Evolutionary conservation across 495 filamentous ascomycete genomes (phyloP).

Genomic region (Lasiosphaeris hirsuta): DNA sequence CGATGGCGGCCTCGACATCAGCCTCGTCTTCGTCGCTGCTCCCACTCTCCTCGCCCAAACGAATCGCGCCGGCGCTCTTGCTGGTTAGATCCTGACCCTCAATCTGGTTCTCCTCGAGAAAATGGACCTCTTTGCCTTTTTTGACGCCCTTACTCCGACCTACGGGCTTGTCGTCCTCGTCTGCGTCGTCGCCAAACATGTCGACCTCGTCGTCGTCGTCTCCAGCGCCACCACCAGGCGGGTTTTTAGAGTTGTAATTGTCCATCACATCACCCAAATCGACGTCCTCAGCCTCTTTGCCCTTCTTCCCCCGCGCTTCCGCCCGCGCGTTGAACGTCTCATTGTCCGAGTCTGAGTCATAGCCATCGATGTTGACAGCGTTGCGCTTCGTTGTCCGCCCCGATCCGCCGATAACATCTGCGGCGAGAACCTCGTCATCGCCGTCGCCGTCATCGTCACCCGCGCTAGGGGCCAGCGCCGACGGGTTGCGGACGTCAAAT

Average conservation of each 20-base stretch:
- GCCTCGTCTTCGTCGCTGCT: slow-evolving; percentile 71
- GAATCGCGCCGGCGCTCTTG: slow-evolving; percentile 67
- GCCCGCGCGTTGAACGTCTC: slow-evolving; percentile 78
- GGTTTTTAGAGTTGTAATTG: slow-evolving; percentile 33
- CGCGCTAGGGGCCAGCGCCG: slow-evolving; percentile 72
- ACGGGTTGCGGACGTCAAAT: slow-evolving; percentile 94
- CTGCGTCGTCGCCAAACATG: slow-evolving; percentile 83
- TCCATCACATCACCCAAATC: slow-evolving; percentile 43
- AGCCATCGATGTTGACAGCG: slow-evolving; percentile 92
- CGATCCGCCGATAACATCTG: slow-evolving; percentile 86
- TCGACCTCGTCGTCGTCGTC: slow-evolving; percentile 70
- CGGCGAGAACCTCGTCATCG: slow-evolving; percentile 70
- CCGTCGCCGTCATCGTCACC: slow-evolving; percentile 72
- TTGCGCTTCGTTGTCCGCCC: slow-evolving; percentile 77
- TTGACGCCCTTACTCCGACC: slow-evolving; percentile 45
- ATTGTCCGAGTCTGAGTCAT: slow-evolving; percentile 91
- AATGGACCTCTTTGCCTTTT: slow-evolving; percentile 75
- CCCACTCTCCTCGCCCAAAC: slow-evolving; percentile 41
- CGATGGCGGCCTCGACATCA: slow-evolving; percentile 60
- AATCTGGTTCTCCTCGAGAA: slow-evolving; percentile 73
- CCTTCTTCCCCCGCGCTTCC: slow-evolving; percentile 51
- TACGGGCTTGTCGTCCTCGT: slow-evolving; percentile 52
- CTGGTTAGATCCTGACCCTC: slow-evolving; percentile 77
- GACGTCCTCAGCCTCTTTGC: slow-evolving; percentile 40
- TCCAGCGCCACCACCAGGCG: slow-evolving; percentile 22